A percentile compares a stretch with the other conserved stretches of the same genome.
phyloP scores from a whole-genome alignment of 306 rosid species.

The Myrica gale region DNA sequence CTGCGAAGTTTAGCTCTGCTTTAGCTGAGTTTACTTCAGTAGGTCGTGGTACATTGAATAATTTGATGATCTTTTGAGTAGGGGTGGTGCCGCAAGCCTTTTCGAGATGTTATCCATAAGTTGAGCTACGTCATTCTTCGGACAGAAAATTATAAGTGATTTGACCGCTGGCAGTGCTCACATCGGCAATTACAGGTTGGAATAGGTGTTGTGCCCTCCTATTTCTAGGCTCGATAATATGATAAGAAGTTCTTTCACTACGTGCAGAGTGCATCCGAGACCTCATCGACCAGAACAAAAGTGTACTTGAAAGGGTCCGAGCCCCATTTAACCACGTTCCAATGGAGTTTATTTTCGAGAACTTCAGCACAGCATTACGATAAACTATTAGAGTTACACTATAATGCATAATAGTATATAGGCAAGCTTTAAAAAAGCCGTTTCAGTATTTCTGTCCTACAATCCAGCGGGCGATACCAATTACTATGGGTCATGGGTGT shows the following conservation, averaged over 20 bases:
- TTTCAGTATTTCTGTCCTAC: background rate
- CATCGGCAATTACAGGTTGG: too few relatives aligned
- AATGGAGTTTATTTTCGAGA: background rate
- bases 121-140: too few relatives aligned
- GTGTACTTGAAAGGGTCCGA: background rate
- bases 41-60: too few relatives aligned
- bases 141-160: too few relatives aligned
- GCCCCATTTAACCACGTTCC: background rate
- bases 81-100: too few relatives aligned
- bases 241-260: background rate
- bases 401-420: background rate
- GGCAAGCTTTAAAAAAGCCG: background rate
- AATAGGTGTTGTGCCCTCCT: background rate
- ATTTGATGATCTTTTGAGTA: too few relatives aligned
- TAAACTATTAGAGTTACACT: background rate
- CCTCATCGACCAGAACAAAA: conserved; percentile 2
- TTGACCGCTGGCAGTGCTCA: too few relatives aligned
- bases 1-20: too few relatives aligned
- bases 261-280: background rate
- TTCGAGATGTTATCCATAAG: too few relatives aligned
- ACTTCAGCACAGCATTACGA: background rate
- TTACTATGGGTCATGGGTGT: background rate
- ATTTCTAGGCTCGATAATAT: background rate
- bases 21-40: too few relatives aligned
- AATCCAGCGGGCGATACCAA: background rate